Evolutionary conservation across 2,329 filamentous ascomycete genomes (phyloP), one percentile per base, ranked within the genome.

Genomic region (Verticillium tricorpus): DNA sequence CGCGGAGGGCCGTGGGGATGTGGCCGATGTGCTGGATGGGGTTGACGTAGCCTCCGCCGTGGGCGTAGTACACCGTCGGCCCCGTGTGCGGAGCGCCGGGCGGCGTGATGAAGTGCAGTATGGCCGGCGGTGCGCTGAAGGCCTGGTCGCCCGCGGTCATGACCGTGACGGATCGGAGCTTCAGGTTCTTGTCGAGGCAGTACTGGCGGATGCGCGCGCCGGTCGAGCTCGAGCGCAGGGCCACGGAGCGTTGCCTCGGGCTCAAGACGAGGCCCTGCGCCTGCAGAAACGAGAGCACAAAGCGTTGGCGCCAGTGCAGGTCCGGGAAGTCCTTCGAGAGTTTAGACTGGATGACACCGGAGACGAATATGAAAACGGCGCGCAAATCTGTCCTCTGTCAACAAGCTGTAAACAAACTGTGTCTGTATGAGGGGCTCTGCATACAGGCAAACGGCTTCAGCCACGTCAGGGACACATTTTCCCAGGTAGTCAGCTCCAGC

Each of bases 11-110:
- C 2, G 69, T 61, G 2, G 65, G 64, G 28, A 68, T 60, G 58
- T 69, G 68, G 0, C 63, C 66, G 2, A 7, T 15, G 1, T 54
- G 50, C 12, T 60, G 60, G 0, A 69, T 61, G 12, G 69, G 66
- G 35, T 67, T 63, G 17, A 66, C 63, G 50, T 66, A 70, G 22
- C 67, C 69, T 35, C 68, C 69, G 39, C 69, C 68, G 34, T 70
- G 67, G 28, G 67, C 59, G 55, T 70, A 70, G 2, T 68, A 17
- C 5, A 70, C 37, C 1, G 66, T 66, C 0, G 63, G 60, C 5
- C 61, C 61, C 1, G 57, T 52, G 22, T 37, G 35, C 17, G 35
- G 15, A 6, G 45, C 45, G 8, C 35, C 31, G 45, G 37, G 15
- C 12, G 62, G 63, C 1, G 61, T 67, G 28, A 70, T 37, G 19